A percentile compares a stretch with the other conserved stretches of the same genome.
phyloP scores from a whole-genome alignment of 495 filamentous ascomycete species.

The Penicillium bovifimosum region DNA sequence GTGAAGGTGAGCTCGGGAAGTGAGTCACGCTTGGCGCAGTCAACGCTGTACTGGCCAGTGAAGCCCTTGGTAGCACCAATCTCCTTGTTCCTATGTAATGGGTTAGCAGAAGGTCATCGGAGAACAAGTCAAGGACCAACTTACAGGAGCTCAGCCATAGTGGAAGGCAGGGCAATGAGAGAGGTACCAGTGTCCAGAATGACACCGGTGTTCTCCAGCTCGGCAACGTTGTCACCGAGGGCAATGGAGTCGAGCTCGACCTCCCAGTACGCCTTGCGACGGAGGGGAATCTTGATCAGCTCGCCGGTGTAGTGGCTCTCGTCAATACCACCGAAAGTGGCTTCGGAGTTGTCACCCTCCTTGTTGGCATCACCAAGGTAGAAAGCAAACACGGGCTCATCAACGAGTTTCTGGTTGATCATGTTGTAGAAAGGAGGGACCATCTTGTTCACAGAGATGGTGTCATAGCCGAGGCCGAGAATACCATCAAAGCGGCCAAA shows the following conservation, averaged over 20 bases:
- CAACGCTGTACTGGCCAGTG: conserved; percentile 91
- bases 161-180: conserved; percentile 88
- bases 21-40: conserved; percentile 74
- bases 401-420: conserved; percentile 80
- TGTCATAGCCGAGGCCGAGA: conserved; percentile 88
- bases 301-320: conserved; percentile 82
- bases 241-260: conserved; percentile 89
- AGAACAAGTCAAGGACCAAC: conserved; percentile 14
- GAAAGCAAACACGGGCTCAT: conserved; percentile 94
- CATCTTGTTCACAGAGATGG: conserved; percentile 93
- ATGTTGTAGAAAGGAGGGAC: conserved; percentile 95
- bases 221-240: conserved; percentile 75
- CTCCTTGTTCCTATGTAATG: conserved; percentile 65
- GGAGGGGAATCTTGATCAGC: conserved; percentile 85
- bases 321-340: conserved; percentile 87
- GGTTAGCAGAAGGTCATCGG: conserved; percentile 19
- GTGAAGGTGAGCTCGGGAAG: conserved; percentile 88
- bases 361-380: conserved; percentile 77
- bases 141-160: conserved; percentile 87
- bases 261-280: conserved; percentile 99
- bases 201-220: conserved; percentile 87
- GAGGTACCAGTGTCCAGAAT: conserved; percentile 99
- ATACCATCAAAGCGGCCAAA: conserved; percentile 99
- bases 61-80: conserved; percentile 97
- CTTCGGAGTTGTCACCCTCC: conserved; percentile 75